Percentiles rank a stretch among this genome's conserved stretches.
Evolutionary conservation across 2,329 filamentous ascomycete species (phyloP).

Genomic region (Phialophora verrucosa): DNA sequence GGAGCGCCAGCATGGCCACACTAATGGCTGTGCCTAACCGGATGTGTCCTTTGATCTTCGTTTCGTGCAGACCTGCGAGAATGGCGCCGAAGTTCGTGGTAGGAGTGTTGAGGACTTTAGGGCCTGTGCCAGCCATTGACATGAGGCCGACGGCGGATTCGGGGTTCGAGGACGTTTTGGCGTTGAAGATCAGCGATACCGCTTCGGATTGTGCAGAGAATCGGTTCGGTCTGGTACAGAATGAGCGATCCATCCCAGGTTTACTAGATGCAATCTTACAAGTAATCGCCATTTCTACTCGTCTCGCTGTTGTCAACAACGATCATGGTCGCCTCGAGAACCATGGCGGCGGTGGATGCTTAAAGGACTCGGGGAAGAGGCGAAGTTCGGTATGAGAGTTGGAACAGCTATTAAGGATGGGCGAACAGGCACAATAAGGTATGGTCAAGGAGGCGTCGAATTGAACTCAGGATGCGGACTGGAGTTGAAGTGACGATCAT

Average conservation of each 20-base stretch:
- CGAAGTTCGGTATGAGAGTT: not conserved
- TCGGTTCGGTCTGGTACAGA: conserved; percentile 72
- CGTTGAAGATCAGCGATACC: conserved; percentile 92
- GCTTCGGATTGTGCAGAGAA: conserved; percentile 97
- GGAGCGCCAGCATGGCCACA: conserved; percentile 88
- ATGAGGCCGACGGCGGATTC: conserved; percentile 97
- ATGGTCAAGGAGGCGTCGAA: not conserved
- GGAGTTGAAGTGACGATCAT: not conserved
- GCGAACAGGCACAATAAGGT: not conserved
- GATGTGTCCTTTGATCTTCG: conserved; percentile 87
- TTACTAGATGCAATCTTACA: conserved; percentile 51
- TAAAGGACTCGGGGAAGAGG: not conserved
- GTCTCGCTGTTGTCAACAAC: conserved; percentile 98
- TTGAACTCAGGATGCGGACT: not conserved
- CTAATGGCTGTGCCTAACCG: conserved; percentile 94
- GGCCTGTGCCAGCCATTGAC: conserved; percentile 98
- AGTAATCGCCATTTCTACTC: conserved; percentile 92
- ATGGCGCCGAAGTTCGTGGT: conserved; percentile 97
- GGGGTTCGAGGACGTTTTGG: conserved; percentile 92
- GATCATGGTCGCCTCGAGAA: conserved; percentile 98
- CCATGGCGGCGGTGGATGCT: conserved; percentile 73
- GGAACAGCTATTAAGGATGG: not conserved
- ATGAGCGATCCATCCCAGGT: not conserved
- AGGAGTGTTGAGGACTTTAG: conserved; percentile 93
- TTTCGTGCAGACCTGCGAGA: conserved; percentile 87